Evolutionary conservation across 2,329 filamentous ascomycete species (phyloP).

Genomic region (Dryadomyces quercus-mongolicae): DNA sequence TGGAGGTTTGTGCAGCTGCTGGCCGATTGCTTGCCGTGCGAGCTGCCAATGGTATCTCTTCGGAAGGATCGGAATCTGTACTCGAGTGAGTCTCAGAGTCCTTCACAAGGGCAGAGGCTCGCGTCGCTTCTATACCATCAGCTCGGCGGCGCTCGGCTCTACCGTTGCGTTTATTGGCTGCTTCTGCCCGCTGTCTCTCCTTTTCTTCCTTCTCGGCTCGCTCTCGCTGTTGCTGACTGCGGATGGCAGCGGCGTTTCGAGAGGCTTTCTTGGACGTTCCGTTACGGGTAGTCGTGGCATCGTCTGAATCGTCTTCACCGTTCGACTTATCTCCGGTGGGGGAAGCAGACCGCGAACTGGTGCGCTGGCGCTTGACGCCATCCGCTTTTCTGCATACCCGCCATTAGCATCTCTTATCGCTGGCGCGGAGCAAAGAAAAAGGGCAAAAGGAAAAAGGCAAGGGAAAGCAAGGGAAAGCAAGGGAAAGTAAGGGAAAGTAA

Average conservation of each 20-base stretch:
- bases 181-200: slow-evolving; percentile 62
- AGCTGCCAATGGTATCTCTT: slow-evolving; percentile 47
- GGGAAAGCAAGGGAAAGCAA: not conserved
- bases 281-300: slow-evolving; percentile 44
- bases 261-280: slow-evolving; percentile 42
- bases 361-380: slow-evolving; percentile 70
- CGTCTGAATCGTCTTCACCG: slow-evolving; percentile 57
- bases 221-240: slow-evolving; percentile 35
- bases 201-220: slow-evolving; percentile 60
- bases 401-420: not conserved
- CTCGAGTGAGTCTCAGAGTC: slow-evolving; percentile 23
- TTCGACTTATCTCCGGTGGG: slow-evolving; percentile 38
- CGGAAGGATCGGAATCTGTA: slow-evolving; percentile 59
- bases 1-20: slow-evolving; percentile 5
- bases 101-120: slow-evolving; percentile 14
- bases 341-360: slow-evolving; percentile 60
- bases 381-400: slow-evolving; percentile 47
- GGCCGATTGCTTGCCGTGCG: slow-evolving; percentile 20
- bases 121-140: slow-evolving; percentile 48
- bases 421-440: not conserved
- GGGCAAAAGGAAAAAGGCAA: not conserved
- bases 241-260: slow-evolving; percentile 31
- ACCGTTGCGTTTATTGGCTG: slow-evolving; percentile 68
- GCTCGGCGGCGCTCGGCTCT: slow-evolving; percentile 68
- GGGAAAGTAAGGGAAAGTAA: not conserved